Conservation (phyloP, 1,139 yeast genomes). For the Saccharomycopsis crataegensis region DNA sequence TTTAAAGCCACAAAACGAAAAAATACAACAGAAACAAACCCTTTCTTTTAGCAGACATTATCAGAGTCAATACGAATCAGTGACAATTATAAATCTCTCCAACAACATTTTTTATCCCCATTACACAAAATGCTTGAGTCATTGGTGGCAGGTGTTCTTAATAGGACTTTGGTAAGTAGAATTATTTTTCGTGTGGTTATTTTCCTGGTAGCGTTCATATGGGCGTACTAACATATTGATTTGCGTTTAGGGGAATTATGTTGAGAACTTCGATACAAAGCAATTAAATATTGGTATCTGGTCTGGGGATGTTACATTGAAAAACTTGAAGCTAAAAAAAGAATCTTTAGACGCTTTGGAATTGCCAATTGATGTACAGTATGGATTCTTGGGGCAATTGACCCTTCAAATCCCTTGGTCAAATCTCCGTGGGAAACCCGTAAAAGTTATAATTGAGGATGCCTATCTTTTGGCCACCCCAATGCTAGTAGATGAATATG, state of each 20-base stretch:
- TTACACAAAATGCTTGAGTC: slow-evolving; percentile 40
- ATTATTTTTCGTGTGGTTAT: neutral
- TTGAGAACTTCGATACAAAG: slow-evolving; percentile 91
- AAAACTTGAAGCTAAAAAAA: slow-evolving; percentile 61
- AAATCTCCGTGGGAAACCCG: slow-evolving; percentile 87
- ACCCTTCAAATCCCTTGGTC: slow-evolving; percentile 97
- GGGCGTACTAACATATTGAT: neutral
- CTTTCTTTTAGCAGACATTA: no score
- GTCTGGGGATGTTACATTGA: slow-evolving; percentile 92
- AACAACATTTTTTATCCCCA: neutral
- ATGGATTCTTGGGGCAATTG: slow-evolving; percentile 86
- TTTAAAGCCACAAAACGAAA: no score
- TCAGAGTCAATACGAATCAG: no score
- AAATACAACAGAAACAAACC: no score
- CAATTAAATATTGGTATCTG: slow-evolving; percentile 94
- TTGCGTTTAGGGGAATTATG: slow-evolving; percentile 48
- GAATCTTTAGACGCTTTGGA: slow-evolving; percentile 62
- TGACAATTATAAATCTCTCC: neutral
- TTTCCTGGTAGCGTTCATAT: neutral
- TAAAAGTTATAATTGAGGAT: slow-evolving; percentile 81
- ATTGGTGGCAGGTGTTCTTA: slow-evolving; percentile 41
- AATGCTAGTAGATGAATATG: slow-evolving; percentile 43
- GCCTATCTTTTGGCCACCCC: slow-evolving; percentile 81
- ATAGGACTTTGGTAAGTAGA: slow-evolving; percentile 38
- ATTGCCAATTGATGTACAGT: slow-evolving; percentile 81